These are phyloP conservation scores for Nepenthes mirabilis DNA, from an alignment of 148 eudicot genomes.

Conservation along the genomic window DNA sequence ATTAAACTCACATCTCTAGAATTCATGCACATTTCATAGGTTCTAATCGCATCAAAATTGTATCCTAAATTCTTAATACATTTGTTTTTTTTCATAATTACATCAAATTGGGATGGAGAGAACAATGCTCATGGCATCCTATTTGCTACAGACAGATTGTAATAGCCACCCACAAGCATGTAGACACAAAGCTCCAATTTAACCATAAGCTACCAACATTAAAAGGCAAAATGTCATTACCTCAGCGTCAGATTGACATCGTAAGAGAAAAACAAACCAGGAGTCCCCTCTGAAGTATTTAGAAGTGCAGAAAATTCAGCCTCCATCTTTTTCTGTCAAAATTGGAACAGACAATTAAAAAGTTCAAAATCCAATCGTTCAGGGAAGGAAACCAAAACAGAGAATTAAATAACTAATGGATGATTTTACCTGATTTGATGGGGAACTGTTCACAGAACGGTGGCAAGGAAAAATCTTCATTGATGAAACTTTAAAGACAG, in stretches of 20 bases:
- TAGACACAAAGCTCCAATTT: background rate
- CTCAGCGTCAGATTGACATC: constrained; percentile 88
- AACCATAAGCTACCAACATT: background rate
- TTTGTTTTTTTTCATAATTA: too few relatives aligned
- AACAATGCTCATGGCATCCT: too few relatives aligned
- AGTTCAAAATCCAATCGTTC: constrained; percentile 7
- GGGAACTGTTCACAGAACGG: constrained; percentile 61
- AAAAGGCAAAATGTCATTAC: constrained; percentile 21
- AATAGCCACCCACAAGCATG: background rate
- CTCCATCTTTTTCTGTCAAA: constrained; percentile 86
- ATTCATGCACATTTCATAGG: too few relatives aligned
- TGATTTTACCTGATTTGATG: constrained; percentile 57
- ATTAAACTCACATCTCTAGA: too few relatives aligned
- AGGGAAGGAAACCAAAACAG: background rate
- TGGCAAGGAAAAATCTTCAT: constrained; percentile 87
- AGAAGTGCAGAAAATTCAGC: constrained; percentile 61
- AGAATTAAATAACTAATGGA: background rate
- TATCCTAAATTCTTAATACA: too few relatives aligned
- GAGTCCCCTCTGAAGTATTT: constrained; percentile 58
- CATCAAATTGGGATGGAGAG: too few relatives aligned
- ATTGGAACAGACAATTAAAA: constrained; percentile 6
- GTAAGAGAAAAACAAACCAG: constrained; percentile 83
- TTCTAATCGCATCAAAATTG: too few relatives aligned
- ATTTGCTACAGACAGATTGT: too few relatives aligned
- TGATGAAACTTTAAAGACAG: constrained; percentile 66